Evolutionary conservation across 2,329 filamentous ascomycete genomes (phyloP).

Genomic region (Aureobasidium leucospermi): DNA sequence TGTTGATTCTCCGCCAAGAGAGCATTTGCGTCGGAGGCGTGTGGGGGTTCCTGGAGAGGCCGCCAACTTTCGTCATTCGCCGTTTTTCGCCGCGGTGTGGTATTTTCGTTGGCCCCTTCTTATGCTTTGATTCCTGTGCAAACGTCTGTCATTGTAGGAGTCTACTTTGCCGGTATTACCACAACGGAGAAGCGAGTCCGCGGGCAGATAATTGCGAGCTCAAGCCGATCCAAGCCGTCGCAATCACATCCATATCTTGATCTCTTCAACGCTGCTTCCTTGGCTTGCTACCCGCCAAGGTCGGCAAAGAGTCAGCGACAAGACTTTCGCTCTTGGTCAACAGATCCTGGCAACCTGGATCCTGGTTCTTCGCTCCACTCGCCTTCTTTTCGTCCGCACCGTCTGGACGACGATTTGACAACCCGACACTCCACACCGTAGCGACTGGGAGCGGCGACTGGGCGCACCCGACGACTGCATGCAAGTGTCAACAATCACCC

Average conservation of each 20-base stretch:
- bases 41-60: not conserved
- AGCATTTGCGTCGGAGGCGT: not conserved
- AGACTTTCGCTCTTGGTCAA: constrained; percentile 7
- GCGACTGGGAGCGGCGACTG: constrained; percentile 40
- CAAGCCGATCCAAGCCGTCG: too few species aligned
- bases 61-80: not conserved
- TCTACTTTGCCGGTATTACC: not conserved
- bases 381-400: not conserved
- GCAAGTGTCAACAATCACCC: constrained; percentile 22
- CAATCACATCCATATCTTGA: not conserved
- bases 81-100: constrained; percentile 9
- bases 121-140: not conserved
- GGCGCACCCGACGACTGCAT: constrained; percentile 41
- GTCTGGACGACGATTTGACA: not conserved
- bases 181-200: not conserved
- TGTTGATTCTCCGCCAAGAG: constrained; percentile 1
- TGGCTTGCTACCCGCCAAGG: constrained; percentile 8
- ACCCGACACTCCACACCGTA: not conserved
- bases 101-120: not conserved
- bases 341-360: not conserved
- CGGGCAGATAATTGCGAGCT: not conserved
- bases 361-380: not conserved
- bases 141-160: not conserved
- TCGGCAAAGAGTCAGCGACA: constrained; percentile 11
- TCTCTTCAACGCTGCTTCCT: not conserved